These are phyloP conservation scores for Paralagenidium karlingii DNA, from an alignment of 352 stramenopile genomes.

Conservation along the genomic window DNA sequence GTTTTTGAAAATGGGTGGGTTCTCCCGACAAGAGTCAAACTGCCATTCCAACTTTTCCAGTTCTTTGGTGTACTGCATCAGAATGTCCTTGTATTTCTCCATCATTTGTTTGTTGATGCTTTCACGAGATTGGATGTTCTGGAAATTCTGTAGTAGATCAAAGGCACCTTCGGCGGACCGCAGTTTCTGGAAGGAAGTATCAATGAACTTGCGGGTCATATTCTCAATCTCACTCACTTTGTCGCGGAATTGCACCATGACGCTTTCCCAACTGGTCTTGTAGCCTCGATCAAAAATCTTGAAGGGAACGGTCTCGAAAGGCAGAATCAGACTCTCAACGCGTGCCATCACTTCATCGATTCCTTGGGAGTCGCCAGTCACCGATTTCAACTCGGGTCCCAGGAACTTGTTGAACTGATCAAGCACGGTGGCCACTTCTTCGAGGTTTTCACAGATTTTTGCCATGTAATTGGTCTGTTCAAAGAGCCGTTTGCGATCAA, in stretches of 20 bases:
- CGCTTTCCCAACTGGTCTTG: slow-evolving; percentile 90
- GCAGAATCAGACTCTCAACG: slow-evolving; percentile 73
- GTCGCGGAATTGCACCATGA: slow-evolving; percentile 91
- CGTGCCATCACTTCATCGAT: slow-evolving; percentile 91
- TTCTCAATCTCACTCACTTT: slow-evolving; percentile 92
- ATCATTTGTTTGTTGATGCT: slow-evolving; percentile 96
- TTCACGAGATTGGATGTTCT: slow-evolving; percentile 91
- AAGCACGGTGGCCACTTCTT: slow-evolving; percentile 87
- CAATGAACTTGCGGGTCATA: slow-evolving; percentile 92
- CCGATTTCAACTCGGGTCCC: slow-evolving; percentile 89
- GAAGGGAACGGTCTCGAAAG: slow-evolving; percentile 84
- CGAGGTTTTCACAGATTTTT: slow-evolving; percentile 89
- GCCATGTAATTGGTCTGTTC: slow-evolving; percentile 96
- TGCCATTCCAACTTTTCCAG: slow-evolving; percentile 85
- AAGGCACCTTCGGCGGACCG: slow-evolving; percentile 90
- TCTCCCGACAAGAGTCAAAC: slow-evolving; percentile 76
- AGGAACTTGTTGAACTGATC: slow-evolving; percentile 96
- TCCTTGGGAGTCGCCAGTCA: slow-evolving; percentile 89
- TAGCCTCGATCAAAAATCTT: slow-evolving; percentile 91
- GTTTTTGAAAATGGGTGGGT: slow-evolving; percentile 89
- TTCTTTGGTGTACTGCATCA: slow-evolving; percentile 94
- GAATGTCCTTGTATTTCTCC: slow-evolving; percentile 94
- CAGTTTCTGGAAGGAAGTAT: slow-evolving; percentile 93
- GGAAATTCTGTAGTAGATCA: slow-evolving; percentile 95
- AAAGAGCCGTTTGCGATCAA: slow-evolving; percentile 91